Evolutionary conservation across 768 basidiomycete genomes (phyloP), one percentile per base, ranked within the genome.

Genomic region (Tricholoma bakamatsutake): DNA sequence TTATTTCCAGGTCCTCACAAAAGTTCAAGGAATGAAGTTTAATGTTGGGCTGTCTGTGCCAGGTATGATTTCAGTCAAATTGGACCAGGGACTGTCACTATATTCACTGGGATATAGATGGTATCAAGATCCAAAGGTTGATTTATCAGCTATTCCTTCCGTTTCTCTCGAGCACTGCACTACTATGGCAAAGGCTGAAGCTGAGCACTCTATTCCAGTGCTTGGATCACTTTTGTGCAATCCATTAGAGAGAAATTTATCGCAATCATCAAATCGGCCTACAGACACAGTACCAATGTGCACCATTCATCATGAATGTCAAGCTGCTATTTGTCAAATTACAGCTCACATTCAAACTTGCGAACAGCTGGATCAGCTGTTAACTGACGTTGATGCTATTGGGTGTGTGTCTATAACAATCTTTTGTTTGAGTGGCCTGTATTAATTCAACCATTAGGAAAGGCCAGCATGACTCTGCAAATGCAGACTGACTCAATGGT

Each of bases 31-130:
- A n/a, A n/a, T n/a, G n/a, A n/a, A n/a, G n/a, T n/a, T n/a, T n/a
- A n/a, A 67, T 55, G 39, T 68, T 30, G 65, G 58, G 0, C 39
- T 68, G 8, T 70, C n/a, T 57, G 54, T 7, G 21, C 61, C 31
- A 48, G 63, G 66, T 68, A 27, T 4, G 60, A 5, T 33, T 10
- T 33, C 31, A 33, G 31, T 10, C 31, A 33, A 10, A 5, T 5
- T 33, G 10, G 10, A 5, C 10, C 10, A n/a, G n/a, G n/a, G n/a
- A n/a, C n/a, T n/a, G n/a, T n/a, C n/a, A n/a, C n/a, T n/a, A 5
- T 33, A 5, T 33, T 33, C 31, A 33, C 5, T 33, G 5, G 35
- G 7, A 12, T 8, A 37, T 37, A 37, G 12, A 10, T 33, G 35
- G 35, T 37, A 37, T 37, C 35, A 37, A 37, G 13, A 37, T 12